Evolutionary conservation across 352 stramenopile genomes (phyloP).

Genomic region (Globisporangium echinulatum): DNA sequence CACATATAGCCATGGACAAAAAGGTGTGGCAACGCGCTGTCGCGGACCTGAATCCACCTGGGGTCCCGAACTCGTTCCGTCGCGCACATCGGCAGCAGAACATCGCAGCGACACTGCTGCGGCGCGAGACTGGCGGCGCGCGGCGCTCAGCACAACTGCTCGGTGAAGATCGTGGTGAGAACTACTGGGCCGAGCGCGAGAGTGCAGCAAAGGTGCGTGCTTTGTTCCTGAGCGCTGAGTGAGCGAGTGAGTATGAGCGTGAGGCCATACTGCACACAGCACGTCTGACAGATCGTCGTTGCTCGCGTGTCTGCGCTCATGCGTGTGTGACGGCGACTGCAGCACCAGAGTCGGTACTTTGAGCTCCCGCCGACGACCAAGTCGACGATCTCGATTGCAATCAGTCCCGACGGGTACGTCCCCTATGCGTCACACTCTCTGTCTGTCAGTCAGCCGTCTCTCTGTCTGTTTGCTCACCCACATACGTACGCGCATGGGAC

Average conservation of each 20-base stretch:
- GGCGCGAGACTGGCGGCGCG: conserved; percentile 44
- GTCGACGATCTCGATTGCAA: conserved; percentile 85
- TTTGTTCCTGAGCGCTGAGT: too few species aligned
- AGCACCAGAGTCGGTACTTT: conserved; percentile 85
- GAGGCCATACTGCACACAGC: too few species aligned
- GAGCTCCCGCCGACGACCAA: conserved; percentile 81
- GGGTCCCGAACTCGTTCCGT: conserved; percentile 70
- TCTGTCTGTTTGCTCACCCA: not conserved
- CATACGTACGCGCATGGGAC: not conserved
- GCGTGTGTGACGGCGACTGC: not conserved
- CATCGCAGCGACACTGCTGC: conserved; percentile 55
- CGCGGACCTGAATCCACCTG: conserved; percentile 59
- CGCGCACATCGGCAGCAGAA: conserved; percentile 61
- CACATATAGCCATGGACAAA: conserved; percentile 22
- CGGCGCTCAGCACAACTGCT: conserved; percentile 35
- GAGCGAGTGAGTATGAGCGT: too few species aligned
- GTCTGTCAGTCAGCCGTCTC: not conserved
- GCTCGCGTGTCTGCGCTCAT: not conserved
- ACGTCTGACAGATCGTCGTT: conserved; percentile 2
- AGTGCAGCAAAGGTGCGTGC: conserved; percentile 58
- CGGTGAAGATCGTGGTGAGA: conserved; percentile 49
- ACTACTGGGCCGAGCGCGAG: conserved; percentile 77
- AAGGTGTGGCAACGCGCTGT: conserved; percentile 75
- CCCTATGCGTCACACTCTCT: not conserved
- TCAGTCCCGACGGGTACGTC: conserved; percentile 74